A percentile compares a stretch with the other conserved stretches of the same genome.
Evolutionary conservation across 1,139 yeast species (phyloP).

Genomic region (Candida sp.): DNA sequence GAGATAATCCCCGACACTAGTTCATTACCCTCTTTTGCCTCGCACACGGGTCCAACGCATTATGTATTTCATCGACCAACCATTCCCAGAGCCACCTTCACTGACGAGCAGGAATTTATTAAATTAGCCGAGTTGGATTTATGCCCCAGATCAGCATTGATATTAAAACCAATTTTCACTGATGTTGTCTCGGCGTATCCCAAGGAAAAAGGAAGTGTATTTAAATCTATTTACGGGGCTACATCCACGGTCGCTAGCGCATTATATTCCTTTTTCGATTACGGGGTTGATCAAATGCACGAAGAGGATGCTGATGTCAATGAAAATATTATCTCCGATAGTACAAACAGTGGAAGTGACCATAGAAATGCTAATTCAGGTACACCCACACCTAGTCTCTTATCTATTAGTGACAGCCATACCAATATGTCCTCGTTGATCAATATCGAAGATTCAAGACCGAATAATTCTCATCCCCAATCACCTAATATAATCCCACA

Average conservation of each 20-base stretch:
- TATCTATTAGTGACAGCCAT: slow-evolving; percentile 15
- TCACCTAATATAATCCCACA: slow-evolving; percentile 4
- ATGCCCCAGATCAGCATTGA: slow-evolving; percentile 64
- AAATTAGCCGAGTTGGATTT: slow-evolving; percentile 48
- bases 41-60: slow-evolving; percentile 24
- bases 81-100: slow-evolving; percentile 33
- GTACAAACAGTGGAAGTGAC: slow-evolving; percentile 2
- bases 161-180: slow-evolving; percentile 52
- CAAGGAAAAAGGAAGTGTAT: slow-evolving; percentile 11
- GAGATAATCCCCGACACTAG: slow-evolving; percentile 21
- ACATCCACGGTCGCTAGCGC: slow-evolving; percentile 25
- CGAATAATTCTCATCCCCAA: slow-evolving; percentile 1
- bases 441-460: slow-evolving; percentile 10
- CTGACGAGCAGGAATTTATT: slow-evolving; percentile 51
- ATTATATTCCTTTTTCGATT: slow-evolving; percentile 40
- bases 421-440: slow-evolving; percentile 15
- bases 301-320: slow-evolving; percentile 5
- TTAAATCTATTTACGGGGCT: slow-evolving; percentile 12
- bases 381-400: slow-evolving; percentile 12
- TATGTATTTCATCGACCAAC: slow-evolving; percentile 39
- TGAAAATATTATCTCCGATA: slow-evolving; percentile 1
- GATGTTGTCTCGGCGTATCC: slow-evolving; percentile 19
- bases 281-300: slow-evolving; percentile 26
- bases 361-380: slow-evolving; percentile 4
- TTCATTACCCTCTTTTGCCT: slow-evolving; percentile 37